Percentiles rank a stretch among this genome's conserved stretches.
Conservation (phyloP, 179 eudicot species). For the Beta lomatogona region DNA sequence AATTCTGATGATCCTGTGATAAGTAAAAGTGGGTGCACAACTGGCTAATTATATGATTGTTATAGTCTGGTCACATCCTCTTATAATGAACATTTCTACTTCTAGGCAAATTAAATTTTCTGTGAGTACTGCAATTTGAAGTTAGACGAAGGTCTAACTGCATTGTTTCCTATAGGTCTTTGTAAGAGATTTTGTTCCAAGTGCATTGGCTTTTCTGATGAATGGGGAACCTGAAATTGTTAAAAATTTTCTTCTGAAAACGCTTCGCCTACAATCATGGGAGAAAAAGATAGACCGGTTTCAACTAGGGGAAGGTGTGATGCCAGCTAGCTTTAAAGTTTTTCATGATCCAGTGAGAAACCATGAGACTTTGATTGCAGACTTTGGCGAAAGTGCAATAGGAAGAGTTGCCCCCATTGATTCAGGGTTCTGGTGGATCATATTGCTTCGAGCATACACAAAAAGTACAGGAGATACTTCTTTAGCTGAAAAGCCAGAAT, state of each 20-base stretch:
- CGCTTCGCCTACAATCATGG: slow-evolving; percentile 89
- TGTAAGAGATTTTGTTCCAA: slow-evolving; percentile 95
- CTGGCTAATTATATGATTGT: not conserved
- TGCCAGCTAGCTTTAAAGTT: slow-evolving; percentile 99
- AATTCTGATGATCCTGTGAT: not conserved
- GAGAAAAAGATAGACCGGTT: slow-evolving; percentile 90
- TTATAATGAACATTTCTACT: not conserved
- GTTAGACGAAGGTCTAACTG: not conserved
- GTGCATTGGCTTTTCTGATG: slow-evolving; percentile 95
- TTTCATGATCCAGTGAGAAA: slow-evolving; percentile 75
- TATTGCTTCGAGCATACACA: slow-evolving; percentile 86
- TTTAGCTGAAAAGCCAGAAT: slow-evolving; percentile 86
- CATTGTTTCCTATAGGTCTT: slow-evolving; percentile 58
- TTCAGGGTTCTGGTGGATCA: slow-evolving; percentile 99
- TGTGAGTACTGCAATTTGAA: not conserved
- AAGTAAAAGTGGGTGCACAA: not conserved
- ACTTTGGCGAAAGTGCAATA: slow-evolving; percentile 95
- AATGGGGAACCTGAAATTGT: slow-evolving; percentile 92
- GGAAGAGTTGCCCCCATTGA: slow-evolving; percentile 98
- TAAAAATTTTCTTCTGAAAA: slow-evolving; percentile 79
- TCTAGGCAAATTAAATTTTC: not conserved
- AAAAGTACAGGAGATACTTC: slow-evolving; percentile 82
- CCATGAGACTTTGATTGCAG: slow-evolving; percentile 79
- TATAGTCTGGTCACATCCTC: slow-evolving; percentile 2
- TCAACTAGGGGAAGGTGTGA: slow-evolving; percentile 91